phyloP scores from a whole-genome alignment of 768 basidiomycete genomes.

The Serendipita indica region DNA sequence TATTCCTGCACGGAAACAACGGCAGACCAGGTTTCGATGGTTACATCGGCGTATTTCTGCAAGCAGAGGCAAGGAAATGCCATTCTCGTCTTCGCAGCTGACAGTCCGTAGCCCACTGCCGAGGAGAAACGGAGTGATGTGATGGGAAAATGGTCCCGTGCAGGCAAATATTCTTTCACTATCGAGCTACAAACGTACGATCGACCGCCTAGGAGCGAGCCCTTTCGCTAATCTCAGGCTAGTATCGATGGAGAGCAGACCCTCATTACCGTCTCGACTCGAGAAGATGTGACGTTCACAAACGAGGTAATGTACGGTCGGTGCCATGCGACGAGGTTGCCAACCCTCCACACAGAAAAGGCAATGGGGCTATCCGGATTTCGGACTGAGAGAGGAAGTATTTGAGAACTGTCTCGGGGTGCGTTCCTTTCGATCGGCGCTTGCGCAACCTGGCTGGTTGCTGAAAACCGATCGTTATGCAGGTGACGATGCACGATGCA shows the following conservation, averaged over 20 bases:
- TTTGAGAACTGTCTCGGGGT: slow-evolving; percentile 4
- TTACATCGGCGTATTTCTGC: slow-evolving; percentile 8
- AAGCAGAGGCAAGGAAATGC: neutral
- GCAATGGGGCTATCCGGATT: slow-evolving; percentile 6
- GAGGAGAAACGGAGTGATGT: slow-evolving; percentile 3
- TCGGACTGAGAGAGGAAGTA: neutral
- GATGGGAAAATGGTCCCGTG: slow-evolving; percentile 3
- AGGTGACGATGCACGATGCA: slow-evolving; percentile 8
- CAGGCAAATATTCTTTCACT: slow-evolving; percentile 2
- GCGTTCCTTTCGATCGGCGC: neutral
- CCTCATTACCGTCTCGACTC: neutral
- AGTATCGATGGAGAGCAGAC: slow-evolving; percentile 9
- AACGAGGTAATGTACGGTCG: neutral
- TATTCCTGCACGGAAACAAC: slow-evolving; percentile 6
- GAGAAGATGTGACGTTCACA: slow-evolving; percentile 10
- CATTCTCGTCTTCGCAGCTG: neutral
- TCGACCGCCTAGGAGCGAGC: neutral
- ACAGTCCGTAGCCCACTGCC: neutral
- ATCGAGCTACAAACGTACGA: slow-evolving; percentile 6
- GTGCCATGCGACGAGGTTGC: neutral
- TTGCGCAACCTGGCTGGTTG: too few species aligned
- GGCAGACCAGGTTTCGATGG: slow-evolving; percentile 1
- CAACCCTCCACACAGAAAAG: neutral
- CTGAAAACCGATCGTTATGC: neutral
- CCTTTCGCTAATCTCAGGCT: neutral